phyloP scores from a whole-genome alignment of 2,329 filamentous ascomycete genomes.

The Aspergillus thermomutatus region DNA sequence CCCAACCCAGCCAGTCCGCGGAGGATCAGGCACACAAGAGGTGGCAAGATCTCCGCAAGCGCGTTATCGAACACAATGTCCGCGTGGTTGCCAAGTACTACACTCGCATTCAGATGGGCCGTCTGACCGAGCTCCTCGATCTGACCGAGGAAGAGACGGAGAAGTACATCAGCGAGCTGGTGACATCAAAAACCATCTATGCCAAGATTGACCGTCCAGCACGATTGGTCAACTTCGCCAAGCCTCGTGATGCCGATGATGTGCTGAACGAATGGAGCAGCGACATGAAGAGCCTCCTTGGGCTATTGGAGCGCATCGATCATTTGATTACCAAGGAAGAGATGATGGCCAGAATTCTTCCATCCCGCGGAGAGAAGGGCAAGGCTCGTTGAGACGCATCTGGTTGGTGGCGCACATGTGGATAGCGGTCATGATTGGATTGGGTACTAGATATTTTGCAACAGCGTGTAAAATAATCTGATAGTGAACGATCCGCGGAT shows the following conservation, averaged over 20 bases:
- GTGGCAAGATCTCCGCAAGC: conserved; percentile 94
- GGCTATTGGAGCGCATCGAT: conserved; percentile 84
- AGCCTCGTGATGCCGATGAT: conserved; percentile 91
- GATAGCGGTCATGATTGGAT: conserved; percentile 5
- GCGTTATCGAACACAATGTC: conserved; percentile 98
- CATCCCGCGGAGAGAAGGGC: conserved; percentile 42
- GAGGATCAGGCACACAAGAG: conserved; percentile 80
- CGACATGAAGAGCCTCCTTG: conserved; percentile 92
- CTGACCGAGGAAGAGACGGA: conserved; percentile 94
- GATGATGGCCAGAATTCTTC: conserved; percentile 98
- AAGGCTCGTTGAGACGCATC: conserved; percentile 32
- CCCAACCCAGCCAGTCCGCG: conserved; percentile 56
- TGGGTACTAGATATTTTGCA: conserved; percentile 14
- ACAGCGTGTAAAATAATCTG: conserved; percentile 31
- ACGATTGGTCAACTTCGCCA: conserved; percentile 87
- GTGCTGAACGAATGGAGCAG: conserved; percentile 97
- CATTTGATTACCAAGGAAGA: conserved; percentile 99
- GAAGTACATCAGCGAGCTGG: conserved; percentile 96
- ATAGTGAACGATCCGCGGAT: conserved; percentile 20
- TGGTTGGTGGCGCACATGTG: conserved; percentile 2
- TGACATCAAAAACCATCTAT: conserved; percentile 96
- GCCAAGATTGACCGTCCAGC: conserved; percentile 96
- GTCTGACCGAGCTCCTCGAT: conserved; percentile 86
- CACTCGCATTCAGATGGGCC: conserved; percentile 89
- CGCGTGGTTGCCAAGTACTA: conserved; percentile 98